Evolutionary conservation across 495 filamentous ascomycete species (phyloP), one percentile per base, ranked within the genome.

Genomic region (Friedmanniomyces simplex): DNA sequence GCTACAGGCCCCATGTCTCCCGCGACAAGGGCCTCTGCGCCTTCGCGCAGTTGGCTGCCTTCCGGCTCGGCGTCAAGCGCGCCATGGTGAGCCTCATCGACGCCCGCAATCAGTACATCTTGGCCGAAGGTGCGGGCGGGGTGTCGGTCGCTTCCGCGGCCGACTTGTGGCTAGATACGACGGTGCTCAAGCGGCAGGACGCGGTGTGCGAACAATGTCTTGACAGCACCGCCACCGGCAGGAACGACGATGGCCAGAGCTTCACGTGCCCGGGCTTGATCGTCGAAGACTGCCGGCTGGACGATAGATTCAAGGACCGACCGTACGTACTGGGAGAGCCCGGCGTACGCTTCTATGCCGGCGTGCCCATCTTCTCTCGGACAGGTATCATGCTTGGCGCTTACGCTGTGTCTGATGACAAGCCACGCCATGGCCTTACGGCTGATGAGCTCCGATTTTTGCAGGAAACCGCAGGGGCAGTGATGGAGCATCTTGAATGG

Each of bases 401-500:
- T 12, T 62, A 51, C 30, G 57, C 49, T 47, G 59, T 59, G 20
- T 34, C 45, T 10, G 50, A 65, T 54, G 49, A 59, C 4, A 14
- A 42, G 30, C 54, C 60, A 28, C 24, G 63, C 1, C 64, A 71
- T 0, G 58, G 41, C 20, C 69, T 72, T 48, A 63, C 55, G 32
- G 57, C 71, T 22, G 62, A 64, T 18, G 63, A 67, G 20, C 57
- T 71, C 1, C 48, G 57, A 32, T 69, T 73, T 57, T 54, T 77
- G 61, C 59, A 62, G 50, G 73, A 75, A 52, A 74, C 75, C 52
- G 68, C 71, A 12, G 52, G 54, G 22, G 68, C 72, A 39, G 69
- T 78, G 52, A 74, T 75, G 73, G 66, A 64, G 30, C 72, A 78
- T 58, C 67, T 78, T 0, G 73, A 76, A 22, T 63, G 66, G 39